These are phyloP conservation scores for Polychaeton citri DNA, from an alignment of 2,329 filamentous ascomycete genomes.

Conservation along the genomic window DNA sequence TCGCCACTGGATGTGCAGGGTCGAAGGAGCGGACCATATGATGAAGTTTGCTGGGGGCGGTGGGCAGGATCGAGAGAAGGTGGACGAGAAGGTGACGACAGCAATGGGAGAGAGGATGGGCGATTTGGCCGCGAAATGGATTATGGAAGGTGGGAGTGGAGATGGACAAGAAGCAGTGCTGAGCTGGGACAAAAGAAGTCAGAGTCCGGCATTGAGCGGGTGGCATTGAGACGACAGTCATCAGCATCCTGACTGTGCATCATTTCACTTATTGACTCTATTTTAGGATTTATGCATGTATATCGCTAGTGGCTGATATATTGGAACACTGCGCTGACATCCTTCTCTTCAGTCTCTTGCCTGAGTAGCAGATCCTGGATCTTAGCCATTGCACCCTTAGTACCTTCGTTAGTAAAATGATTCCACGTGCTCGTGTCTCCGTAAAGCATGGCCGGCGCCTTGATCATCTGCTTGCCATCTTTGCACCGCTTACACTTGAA, in stretches of 20 bases:
- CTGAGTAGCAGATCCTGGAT: constrained; percentile 87
- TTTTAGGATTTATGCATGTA: background rate
- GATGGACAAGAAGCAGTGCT: background rate
- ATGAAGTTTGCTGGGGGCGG: background rate
- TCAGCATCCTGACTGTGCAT: background rate
- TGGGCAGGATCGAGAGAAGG: background rate
- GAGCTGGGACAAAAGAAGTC: background rate
- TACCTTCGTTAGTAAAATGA: constrained; percentile 73
- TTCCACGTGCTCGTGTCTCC: constrained; percentile 99
- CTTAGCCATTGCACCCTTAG: constrained; percentile 47
- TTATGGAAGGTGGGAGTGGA: background rate
- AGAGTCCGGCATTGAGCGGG: background rate
- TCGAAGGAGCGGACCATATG: background rate
- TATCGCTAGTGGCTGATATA: constrained; percentile 72
- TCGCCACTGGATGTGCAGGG: background rate
- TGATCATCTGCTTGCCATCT: constrained; percentile 69
- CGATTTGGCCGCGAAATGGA: background rate
- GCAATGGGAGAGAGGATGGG: background rate
- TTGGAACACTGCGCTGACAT: constrained; percentile 92
- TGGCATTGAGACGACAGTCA: background rate
- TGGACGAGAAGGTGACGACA: background rate
- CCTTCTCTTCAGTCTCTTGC: constrained; percentile 65
- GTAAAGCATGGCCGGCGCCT: constrained; percentile 89
- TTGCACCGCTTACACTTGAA: constrained; percentile 96
- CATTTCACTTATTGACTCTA: background rate